These are phyloP conservation scores for Lentithecium fluviatile DNA, from an alignment of 495 filamentous ascomycete species.

Conservation along the genomic window DNA sequence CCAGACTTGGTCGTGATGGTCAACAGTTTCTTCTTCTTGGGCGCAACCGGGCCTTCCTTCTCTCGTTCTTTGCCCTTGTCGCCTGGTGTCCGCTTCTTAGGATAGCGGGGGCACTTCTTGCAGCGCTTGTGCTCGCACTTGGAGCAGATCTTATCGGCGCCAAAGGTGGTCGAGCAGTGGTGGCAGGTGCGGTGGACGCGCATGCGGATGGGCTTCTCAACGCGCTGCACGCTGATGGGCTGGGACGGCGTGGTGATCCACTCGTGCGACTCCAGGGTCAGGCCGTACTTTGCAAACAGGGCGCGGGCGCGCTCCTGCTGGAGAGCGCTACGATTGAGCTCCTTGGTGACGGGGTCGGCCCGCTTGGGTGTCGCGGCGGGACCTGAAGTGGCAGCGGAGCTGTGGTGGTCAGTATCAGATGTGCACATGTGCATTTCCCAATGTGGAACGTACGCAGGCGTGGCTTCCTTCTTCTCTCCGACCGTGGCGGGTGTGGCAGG, in stretches of 20 bases:
- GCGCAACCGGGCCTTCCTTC: conserved; percentile 48
- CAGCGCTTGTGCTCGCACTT: conserved; percentile 75
- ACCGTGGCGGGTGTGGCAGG: conserved; percentile 15
- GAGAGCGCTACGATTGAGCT: conserved; percentile 24
- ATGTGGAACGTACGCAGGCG: conserved; percentile 14
- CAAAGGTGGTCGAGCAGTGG: conserved; percentile 70
- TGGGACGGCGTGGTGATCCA: conserved; percentile 50
- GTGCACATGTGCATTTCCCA: not conserved
- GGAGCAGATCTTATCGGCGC: conserved; percentile 65
- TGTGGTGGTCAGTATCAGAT: conserved; percentile 1
- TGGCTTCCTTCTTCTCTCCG: conserved; percentile 7
- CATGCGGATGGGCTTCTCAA: conserved; percentile 90
- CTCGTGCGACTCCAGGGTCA: conserved; percentile 68
- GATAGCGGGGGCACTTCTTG: conserved; percentile 74
- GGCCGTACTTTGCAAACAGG: conserved; percentile 71
- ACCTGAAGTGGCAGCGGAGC: conserved; percentile 2
- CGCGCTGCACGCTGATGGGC: conserved; percentile 59
- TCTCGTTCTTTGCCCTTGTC: conserved; percentile 48
- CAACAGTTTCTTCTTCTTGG: conserved; percentile 35
- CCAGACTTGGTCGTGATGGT: conserved; percentile 44
- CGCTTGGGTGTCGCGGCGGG: conserved; percentile 4
- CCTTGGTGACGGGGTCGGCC: conserved; percentile 9
- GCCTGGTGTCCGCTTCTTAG: conserved; percentile 52
- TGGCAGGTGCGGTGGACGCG: conserved; percentile 82
- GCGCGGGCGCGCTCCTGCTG: conserved; percentile 63